These are phyloP conservation scores for Pelargonium citronellum DNA, from an alignment of 441 rosid species.

Conservation along the genomic window DNA sequence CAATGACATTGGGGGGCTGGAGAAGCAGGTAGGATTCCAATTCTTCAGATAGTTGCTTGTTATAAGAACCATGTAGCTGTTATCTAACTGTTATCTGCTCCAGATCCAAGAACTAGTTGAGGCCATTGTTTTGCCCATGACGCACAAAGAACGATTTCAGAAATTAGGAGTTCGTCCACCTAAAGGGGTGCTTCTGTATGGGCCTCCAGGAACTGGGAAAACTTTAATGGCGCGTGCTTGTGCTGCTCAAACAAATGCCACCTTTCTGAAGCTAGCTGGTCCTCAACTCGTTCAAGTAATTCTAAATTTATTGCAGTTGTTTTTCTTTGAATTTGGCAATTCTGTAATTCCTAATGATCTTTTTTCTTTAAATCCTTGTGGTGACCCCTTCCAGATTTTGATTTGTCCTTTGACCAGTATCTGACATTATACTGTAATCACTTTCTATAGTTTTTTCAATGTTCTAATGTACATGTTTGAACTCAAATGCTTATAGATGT, in stretches of 20 bases:
- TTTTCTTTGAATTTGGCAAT: not conserved
- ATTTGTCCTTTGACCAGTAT: not conserved
- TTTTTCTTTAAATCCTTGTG: no score
- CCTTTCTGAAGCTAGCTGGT: conserved; percentile 90
- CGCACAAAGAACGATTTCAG: conserved; percentile 84
- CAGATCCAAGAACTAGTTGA: conserved; percentile 99
- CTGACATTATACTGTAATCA: not conserved
- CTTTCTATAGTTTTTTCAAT: not conserved
- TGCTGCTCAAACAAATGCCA: conserved; percentile 96
- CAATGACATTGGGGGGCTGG: conserved; percentile 92
- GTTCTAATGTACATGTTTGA: not conserved
- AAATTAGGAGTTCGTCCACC: conserved; percentile 94
- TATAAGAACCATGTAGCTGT: not conserved
- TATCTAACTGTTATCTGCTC: conserved; percentile 11
- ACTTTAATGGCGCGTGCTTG: conserved; percentile 99
- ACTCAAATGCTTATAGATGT: conserved; percentile 58
- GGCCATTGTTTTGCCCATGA: conserved; percentile 96
- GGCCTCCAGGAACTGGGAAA: conserved; percentile 98
- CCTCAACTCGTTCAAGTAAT: conserved; percentile 94
- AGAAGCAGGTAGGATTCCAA: conserved; percentile 36
- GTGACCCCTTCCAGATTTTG: not conserved
- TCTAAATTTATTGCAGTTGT: not conserved
- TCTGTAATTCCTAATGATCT: no score
- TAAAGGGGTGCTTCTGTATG: conserved; percentile 88
- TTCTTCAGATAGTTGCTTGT: not conserved